These are phyloP conservation scores for Arachis hypogaea DNA, from an alignment of 306 rosid species.

Conservation along the genomic window DNA sequence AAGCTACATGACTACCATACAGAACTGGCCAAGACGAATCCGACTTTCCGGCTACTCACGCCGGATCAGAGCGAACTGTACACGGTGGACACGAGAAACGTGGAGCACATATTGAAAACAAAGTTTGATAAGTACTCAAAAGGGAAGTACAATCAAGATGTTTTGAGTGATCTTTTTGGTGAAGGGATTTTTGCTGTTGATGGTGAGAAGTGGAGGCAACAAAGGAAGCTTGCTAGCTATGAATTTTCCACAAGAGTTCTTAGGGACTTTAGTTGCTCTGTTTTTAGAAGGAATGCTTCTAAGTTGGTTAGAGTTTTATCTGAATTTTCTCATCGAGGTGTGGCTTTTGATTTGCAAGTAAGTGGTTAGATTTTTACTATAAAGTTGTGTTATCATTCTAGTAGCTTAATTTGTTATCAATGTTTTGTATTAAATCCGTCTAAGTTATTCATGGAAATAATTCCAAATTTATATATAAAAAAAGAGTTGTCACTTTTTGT, in stretches of 20 bases:
- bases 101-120: slow-evolving; percentile 60
- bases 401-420: not conserved
- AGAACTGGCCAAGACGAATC: slow-evolving; percentile 42
- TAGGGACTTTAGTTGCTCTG: slow-evolving; percentile 64
- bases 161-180: slow-evolving; percentile 55
- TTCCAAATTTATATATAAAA: too few relatives aligned
- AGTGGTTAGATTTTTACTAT: slow-evolving; percentile 17
- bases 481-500: too few relatives aligned
- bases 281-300: slow-evolving; percentile 57
- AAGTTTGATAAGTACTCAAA: slow-evolving; percentile 56
- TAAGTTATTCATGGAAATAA: too few relatives aligned
- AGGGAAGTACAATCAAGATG: slow-evolving; percentile 51
- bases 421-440: not conserved
- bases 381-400: not conserved
- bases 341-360: slow-evolving; percentile 71
- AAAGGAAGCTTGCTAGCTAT: slow-evolving; percentile 68
- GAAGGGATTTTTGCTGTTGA: slow-evolving; percentile 73
- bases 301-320: slow-evolving; percentile 54
- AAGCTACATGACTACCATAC: slow-evolving; percentile 53
- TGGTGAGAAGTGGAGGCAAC: slow-evolving; percentile 74
- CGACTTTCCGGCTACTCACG: slow-evolving; percentile 55
- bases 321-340: slow-evolving; percentile 35
- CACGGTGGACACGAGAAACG: slow-evolving; percentile 53
- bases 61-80: slow-evolving; percentile 48
- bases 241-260: slow-evolving; percentile 78